Evolutionary conservation across 2,329 filamentous ascomycete genomes (phyloP).

Genomic region (Thelonectria discophora): DNA sequence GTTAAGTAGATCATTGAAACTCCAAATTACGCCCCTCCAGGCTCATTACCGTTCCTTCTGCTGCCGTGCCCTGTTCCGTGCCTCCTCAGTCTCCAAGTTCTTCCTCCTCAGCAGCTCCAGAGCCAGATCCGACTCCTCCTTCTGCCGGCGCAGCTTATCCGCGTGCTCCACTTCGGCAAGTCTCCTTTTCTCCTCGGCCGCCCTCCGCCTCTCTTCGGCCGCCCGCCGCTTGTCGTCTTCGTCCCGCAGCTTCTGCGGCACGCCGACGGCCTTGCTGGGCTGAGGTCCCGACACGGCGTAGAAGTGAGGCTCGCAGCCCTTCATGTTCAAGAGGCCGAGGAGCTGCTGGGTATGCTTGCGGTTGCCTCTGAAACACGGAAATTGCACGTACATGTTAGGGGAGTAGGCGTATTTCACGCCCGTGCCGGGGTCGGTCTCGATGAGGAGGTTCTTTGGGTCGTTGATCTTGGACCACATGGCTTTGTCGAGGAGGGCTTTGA

Average conservation of each 20-base stretch:
- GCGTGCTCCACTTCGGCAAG: neutral
- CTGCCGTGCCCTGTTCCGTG: too few species aligned
- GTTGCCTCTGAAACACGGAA: neutral
- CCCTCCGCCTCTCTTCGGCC: neutral
- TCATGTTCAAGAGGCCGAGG: neutral
- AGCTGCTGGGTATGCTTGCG: neutral
- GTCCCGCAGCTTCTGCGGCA: neutral
- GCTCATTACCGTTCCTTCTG: too few species aligned
- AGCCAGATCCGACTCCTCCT: neutral
- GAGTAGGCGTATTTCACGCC: conserved; percentile 15
- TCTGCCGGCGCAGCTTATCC: neutral
- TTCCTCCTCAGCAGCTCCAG: too few species aligned
- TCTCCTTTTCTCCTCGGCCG: neutral
- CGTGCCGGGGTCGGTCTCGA: neutral
- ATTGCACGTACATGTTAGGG: conserved; percentile 15
- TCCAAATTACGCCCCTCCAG: too few species aligned
- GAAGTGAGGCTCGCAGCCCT: neutral
- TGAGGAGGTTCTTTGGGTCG: conserved; percentile 9
- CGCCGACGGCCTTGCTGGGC: neutral
- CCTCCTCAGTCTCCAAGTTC: too few species aligned
- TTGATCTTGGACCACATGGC: conserved; percentile 15
- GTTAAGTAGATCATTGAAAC: too few species aligned
- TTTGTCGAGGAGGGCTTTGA: conserved; percentile 7
- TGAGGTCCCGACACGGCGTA: neutral
- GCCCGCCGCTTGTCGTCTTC: neutral